Evolutionary conservation across 768 basidiomycete genomes (phyloP).

Genomic region (Leccinum rimulosum): DNA sequence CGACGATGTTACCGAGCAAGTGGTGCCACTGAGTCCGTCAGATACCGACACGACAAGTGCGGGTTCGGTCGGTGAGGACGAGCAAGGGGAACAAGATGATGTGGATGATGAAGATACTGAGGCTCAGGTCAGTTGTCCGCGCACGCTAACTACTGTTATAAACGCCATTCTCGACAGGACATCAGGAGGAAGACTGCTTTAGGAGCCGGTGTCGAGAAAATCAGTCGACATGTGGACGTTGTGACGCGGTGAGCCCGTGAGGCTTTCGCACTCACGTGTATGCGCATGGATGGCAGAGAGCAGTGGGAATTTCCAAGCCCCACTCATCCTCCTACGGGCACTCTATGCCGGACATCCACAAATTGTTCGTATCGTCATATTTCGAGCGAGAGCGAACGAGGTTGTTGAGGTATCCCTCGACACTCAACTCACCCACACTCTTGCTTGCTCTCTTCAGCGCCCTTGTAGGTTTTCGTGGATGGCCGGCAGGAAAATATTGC

Average conservation of each 20-base stretch:
- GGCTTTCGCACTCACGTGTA: not conserved
- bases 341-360: not conserved
- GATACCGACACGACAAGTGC: slow-evolving; percentile 9
- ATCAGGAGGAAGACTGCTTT: slow-evolving; percentile 30
- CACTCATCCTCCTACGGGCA: slow-evolving; percentile 13
- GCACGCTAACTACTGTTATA: not conserved
- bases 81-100: slow-evolving; percentile 15
- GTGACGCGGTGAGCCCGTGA: slow-evolving; percentile 15
- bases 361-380: slow-evolving; percentile 1
- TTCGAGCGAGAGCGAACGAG: not conserved
- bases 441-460: not conserved
- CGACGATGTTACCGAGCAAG: slow-evolving; percentile 1
- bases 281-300: slow-evolving; percentile 1
- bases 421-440: not conserved
- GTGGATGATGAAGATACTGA: slow-evolving; percentile 20
- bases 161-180: slow-evolving; percentile 21
- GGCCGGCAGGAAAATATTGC: not conserved
- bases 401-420: not conserved
- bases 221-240: slow-evolving; percentile 32
- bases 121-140: slow-evolving; percentile 16
- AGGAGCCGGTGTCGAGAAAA: slow-evolving; percentile 36
- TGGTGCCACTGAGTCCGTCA: slow-evolving; percentile 4
- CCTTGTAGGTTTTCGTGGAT: not conserved
- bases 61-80: slow-evolving; percentile 15
- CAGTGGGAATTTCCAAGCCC: slow-evolving; percentile 4